Percentiles rank a stretch among this genome's conserved stretches.
Evolutionary conservation across 108 stramenopile genomes (phyloP).

Genomic region (Skeletonema menzelii): DNA sequence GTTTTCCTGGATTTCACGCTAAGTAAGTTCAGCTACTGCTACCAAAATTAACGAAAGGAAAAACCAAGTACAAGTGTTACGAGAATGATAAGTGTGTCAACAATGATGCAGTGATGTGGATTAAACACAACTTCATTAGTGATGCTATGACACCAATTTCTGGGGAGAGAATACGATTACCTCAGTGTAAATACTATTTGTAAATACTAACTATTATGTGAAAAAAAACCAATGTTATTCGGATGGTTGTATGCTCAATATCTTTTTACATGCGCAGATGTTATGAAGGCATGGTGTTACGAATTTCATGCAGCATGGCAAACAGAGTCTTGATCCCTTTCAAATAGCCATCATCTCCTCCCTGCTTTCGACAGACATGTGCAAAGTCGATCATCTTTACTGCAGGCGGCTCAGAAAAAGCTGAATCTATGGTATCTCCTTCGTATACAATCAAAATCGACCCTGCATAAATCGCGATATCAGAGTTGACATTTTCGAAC

Average conservation of each 20-base stretch:
- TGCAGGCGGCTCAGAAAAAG: constrained; percentile 25
- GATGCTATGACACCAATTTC: background rate
- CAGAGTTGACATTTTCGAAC: constrained; percentile 60
- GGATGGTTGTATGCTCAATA: background rate
- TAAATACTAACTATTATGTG: background rate
- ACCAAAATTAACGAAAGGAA: background rate
- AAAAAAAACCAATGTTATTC: background rate
- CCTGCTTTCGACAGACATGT: constrained; percentile 61
- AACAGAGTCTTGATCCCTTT: constrained; percentile 58
- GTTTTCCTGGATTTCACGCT: too few species aligned
- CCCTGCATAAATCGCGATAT: constrained; percentile 70
- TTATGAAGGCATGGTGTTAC: background rate
- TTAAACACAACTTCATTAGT: too few species aligned
- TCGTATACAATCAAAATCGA: constrained; percentile 82
- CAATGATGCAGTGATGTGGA: background rate
- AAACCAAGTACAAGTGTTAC: background rate
- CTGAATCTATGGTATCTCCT: constrained; percentile 21
- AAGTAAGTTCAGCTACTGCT: background rate
- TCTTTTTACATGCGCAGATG: background rate
- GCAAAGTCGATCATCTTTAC: constrained; percentile 87
- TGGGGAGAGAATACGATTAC: too few species aligned
- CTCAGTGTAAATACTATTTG: background rate
- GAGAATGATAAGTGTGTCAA: background rate
- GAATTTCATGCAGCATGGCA: constrained; percentile 51
- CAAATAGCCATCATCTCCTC: constrained; percentile 56